Conservation (phyloP, 2,329 filamentous ascomycete species). For the Pseudopyrenochaeta lycopersici region DNA sequence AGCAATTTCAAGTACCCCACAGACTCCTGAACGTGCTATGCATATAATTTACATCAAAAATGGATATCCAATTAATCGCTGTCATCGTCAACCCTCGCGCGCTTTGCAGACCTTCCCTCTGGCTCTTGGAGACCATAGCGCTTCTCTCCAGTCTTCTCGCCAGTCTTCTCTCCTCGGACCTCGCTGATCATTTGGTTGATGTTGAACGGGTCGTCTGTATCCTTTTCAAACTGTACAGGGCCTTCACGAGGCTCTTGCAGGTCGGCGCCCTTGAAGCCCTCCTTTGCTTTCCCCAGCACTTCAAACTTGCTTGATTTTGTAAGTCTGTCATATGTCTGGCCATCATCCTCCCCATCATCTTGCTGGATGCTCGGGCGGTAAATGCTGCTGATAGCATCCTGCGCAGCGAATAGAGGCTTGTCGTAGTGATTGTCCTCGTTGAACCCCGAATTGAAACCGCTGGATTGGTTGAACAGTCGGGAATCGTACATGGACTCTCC, state of each 20-base stretch:
- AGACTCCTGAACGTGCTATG: slow-evolving; percentile 12
- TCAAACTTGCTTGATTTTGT: slow-evolving; percentile 88
- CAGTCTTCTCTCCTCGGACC: slow-evolving; percentile 65
- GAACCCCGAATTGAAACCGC: slow-evolving; percentile 89
- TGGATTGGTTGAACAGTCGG: slow-evolving; percentile 90
- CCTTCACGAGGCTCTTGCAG: slow-evolving; percentile 87
- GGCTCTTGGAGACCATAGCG: slow-evolving; percentile 79
- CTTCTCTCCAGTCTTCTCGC: slow-evolving; percentile 70
- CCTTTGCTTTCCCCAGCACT: slow-evolving; percentile 79
- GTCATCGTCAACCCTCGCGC: slow-evolving; percentile 80
- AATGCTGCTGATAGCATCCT: slow-evolving; percentile 93
- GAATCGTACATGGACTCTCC: slow-evolving; percentile 98
- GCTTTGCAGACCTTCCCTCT: slow-evolving; percentile 66
- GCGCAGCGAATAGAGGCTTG: slow-evolving; percentile 94
- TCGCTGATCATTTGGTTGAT: slow-evolving; percentile 94
- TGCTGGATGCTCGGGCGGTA: slow-evolving; percentile 81
- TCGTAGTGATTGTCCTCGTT: slow-evolving; percentile 99
- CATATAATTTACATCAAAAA: not conserved
- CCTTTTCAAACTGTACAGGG: slow-evolving; percentile 96
- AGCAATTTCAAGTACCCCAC: not conserved
- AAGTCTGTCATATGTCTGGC: slow-evolving; percentile 85
- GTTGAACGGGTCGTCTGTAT: slow-evolving; percentile 86
- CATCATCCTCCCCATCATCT: slow-evolving; percentile 79
- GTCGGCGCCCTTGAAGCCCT: slow-evolving; percentile 87
- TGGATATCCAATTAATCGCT: slow-evolving; percentile 37